Evolutionary conservation across 208 protist species (phyloP).

Genomic region (Crithidia brevicula): DNA sequence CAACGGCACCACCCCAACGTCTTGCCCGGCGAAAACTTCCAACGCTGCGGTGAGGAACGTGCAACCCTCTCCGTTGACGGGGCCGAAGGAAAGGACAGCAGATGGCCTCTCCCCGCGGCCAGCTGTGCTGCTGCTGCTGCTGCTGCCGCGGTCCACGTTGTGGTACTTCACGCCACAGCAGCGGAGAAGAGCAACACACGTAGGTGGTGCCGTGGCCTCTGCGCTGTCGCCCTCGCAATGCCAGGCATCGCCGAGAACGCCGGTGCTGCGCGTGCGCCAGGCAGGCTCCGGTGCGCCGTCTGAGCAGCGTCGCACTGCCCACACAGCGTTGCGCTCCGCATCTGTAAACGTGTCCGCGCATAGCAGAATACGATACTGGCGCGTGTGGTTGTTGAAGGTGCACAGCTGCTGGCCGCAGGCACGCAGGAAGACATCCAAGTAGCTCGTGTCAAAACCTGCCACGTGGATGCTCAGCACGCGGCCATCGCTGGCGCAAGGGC

Average conservation of each 20-base stretch:
- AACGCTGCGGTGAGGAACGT: slow-evolving; percentile 62
- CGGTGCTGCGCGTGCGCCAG: slow-evolving; percentile 38
- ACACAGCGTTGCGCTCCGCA: slow-evolving; percentile 61
- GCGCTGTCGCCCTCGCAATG: slow-evolving; percentile 23
- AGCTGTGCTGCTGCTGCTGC: not conserved
- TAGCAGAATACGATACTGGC: slow-evolving; percentile 52
- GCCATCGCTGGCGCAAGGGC: not conserved
- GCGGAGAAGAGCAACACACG: slow-evolving; percentile 28
- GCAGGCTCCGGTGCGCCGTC: not conserved
- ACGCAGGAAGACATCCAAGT: slow-evolving; percentile 28
- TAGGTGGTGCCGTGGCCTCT: not conserved
- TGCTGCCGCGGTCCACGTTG: slow-evolving; percentile 30
- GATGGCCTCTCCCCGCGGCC: not conserved
- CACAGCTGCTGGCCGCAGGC: not conserved
- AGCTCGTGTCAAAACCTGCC: slow-evolving; percentile 27
- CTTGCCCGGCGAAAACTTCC: slow-evolving; percentile 44
- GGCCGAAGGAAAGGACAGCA: slow-evolving; percentile 48
- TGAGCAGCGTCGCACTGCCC: slow-evolving; percentile 33
- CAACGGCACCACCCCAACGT: slow-evolving; percentile 49
- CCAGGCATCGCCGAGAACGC: slow-evolving; percentile 50
- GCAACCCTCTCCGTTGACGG: slow-evolving; percentile 49
- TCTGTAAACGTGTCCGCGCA: slow-evolving; percentile 53
- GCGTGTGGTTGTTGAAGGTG: not conserved
- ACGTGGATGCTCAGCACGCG: slow-evolving; percentile 30
- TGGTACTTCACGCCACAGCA: slow-evolving; percentile 59